Percentiles rank a stretch among this genome's conserved stretches.
These are phyloP conservation scores for Agapanthus africanus DNA, from an alignment of 106 monocot genomes.

Conservation along the genomic window DNA sequence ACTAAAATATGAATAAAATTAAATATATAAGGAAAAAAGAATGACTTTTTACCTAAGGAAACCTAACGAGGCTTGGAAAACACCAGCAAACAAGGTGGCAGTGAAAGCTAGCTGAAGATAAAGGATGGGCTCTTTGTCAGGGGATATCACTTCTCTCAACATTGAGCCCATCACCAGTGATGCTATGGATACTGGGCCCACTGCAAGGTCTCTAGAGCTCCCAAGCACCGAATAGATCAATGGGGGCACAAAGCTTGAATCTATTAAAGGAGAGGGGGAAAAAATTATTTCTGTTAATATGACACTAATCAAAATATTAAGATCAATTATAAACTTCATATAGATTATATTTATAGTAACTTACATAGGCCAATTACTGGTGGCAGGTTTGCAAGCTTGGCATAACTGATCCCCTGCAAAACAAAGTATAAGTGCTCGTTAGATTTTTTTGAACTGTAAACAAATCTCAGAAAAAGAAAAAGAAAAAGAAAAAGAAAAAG, in stretches of 20 bases:
- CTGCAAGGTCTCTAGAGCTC: conserved; percentile 81
- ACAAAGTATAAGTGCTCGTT: too few species aligned
- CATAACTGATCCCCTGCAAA: conserved; percentile 96
- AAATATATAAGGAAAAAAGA: too few species aligned
- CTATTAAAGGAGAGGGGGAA: conserved; percentile 11
- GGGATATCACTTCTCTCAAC: conserved; percentile 59
- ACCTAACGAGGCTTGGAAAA: conserved; percentile 76
- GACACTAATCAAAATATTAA: too few species aligned
- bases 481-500: too few species aligned
- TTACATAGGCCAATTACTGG: conserved; percentile 90
- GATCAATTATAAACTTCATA: too few species aligned
- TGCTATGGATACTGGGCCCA: conserved; percentile 80
- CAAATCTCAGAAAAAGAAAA: too few species aligned
- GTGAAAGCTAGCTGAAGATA: conserved; percentile 84
- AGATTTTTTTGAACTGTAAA: too few species aligned
- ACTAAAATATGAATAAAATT: too few species aligned
- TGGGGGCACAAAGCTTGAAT: conserved; percentile 95
- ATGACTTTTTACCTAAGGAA: conserved; percentile 57
- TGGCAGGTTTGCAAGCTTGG: conserved; percentile 83
- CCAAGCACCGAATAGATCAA: conserved; percentile 75
- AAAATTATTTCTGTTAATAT: too few species aligned
- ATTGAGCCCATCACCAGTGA: conserved; percentile 86
- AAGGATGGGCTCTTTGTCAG: conserved; percentile 43
- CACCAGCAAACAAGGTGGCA: conserved; percentile 85
- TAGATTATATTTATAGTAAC: too few species aligned